Percentiles rank a stretch among this genome's conserved stretches.
Evolutionary conservation across 495 filamentous ascomycete genomes (phyloP).

Genomic region (Penicillium odoratum): DNA sequence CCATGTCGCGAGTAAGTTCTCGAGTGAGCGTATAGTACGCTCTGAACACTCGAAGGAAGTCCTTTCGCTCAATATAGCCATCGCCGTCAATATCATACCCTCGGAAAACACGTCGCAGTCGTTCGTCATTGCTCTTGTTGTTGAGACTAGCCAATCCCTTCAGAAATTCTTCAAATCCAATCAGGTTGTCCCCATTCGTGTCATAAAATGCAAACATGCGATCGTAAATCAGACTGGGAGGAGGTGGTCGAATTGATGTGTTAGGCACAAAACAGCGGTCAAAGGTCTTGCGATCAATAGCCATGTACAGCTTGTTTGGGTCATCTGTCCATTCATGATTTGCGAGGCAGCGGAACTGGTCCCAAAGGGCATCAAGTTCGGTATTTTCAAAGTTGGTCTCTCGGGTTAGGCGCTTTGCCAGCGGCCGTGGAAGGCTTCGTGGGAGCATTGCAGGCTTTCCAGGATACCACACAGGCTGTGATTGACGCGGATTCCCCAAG

Average conservation of each 20-base stretch:
- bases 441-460: slow-evolving; percentile 73
- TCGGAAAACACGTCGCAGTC: slow-evolving; percentile 73
- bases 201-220: slow-evolving; percentile 97
- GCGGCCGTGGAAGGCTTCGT: slow-evolving; percentile 59
- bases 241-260: slow-evolving; percentile 68
- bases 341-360: slow-evolving; percentile 92
- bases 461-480: slow-evolving; percentile 83
- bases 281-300: slow-evolving; percentile 89
- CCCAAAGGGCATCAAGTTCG: slow-evolving; percentile 90
- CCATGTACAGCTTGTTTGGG: slow-evolving; percentile 70
- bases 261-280: slow-evolving; percentile 85
- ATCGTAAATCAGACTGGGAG: slow-evolving; percentile 89
- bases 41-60: slow-evolving; percentile 89
- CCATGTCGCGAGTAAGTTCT: slow-evolving; percentile 79
- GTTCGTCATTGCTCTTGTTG: slow-evolving; percentile 63
- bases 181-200: slow-evolving; percentile 79
- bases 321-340: slow-evolving; percentile 83
- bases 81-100: slow-evolving; percentile 92
- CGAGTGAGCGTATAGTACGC: slow-evolving; percentile 86
- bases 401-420: slow-evolving; percentile 64
- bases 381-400: slow-evolving; percentile 77
- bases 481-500: slow-evolving; percentile 63
- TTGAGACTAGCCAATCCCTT: slow-evolving; percentile 80
- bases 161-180: slow-evolving; percentile 93
- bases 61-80: slow-evolving; percentile 81